A percentile compares a stretch with the other conserved stretches of the same genome.
phyloP scores from a whole-genome alignment of 192 early-diverging fungal genomes.

The Spizellomyces punctatus region DNA sequence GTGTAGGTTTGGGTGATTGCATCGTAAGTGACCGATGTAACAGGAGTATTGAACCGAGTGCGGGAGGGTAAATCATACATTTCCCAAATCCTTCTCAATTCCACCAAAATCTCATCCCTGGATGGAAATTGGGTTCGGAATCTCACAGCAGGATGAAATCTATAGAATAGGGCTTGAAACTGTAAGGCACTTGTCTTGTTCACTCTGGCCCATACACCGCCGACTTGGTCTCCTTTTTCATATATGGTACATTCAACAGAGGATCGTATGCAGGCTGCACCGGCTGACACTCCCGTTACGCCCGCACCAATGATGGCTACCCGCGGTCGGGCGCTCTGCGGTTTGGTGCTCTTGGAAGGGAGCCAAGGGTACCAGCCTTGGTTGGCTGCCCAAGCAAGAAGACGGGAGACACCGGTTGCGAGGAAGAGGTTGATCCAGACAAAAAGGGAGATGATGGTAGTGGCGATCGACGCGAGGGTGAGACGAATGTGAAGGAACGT shows the following conservation, averaged over 20 bases:
- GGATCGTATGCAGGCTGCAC: conserved; percentile 9
- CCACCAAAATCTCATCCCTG: conserved; percentile 18
- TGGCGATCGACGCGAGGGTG: neutral
- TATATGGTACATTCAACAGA: conserved; percentile 19
- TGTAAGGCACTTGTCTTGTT: conserved; percentile 28
- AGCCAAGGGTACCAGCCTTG: neutral
- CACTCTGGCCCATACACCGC: conserved; percentile 26
- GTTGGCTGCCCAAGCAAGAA: conserved; percentile 18
- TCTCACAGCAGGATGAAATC: conserved; percentile 26
- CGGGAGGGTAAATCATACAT: conserved; percentile 13
- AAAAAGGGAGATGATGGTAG: neutral
- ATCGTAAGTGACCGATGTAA: neutral
- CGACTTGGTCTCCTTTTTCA: conserved; percentile 14
- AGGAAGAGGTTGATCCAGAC: conserved; percentile 22
- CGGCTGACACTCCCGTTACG: conserved; percentile 15
- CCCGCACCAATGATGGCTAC: conserved; percentile 25
- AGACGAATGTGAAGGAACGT: neutral
- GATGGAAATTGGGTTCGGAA: conserved; percentile 15
- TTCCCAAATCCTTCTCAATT: conserved; percentile 14
- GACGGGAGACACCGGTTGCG: conserved; percentile 6
- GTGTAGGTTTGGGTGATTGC: too few relatives aligned
- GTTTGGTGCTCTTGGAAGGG: too few relatives aligned
- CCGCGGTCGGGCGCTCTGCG: neutral
- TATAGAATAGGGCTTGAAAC: conserved; percentile 28
- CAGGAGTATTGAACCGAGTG: conserved; percentile 18